These are phyloP conservation scores for Tricholoma saponaceum DNA, from an alignment of 768 basidiomycete species.

Conservation along the genomic window DNA sequence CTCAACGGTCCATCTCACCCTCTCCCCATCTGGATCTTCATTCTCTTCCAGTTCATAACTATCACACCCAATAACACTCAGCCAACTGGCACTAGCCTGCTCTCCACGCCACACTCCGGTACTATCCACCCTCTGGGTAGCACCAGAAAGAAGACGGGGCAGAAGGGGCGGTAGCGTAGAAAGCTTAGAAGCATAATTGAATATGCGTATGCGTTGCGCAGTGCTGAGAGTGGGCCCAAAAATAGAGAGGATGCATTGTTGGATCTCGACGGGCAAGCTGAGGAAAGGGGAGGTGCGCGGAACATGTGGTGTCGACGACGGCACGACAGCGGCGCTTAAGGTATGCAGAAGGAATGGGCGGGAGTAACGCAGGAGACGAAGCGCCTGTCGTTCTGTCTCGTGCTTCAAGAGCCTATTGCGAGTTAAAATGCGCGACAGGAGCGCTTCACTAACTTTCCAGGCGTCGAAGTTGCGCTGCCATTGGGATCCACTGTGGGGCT, in stretches of 20 bases:
- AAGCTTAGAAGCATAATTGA: constrained; percentile 42
- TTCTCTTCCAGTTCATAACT: constrained; percentile 30
- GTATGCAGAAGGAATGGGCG: constrained; percentile 46
- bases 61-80: constrained; percentile 42
- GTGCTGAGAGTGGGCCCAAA: constrained; percentile 54
- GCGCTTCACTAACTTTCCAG: constrained; percentile 33
- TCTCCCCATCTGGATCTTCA: background rate
- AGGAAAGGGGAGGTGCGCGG: constrained; percentile 27
- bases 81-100: constrained; percentile 43
- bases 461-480: constrained; percentile 12
- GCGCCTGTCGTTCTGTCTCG: constrained; percentile 40
- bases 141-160: constrained; percentile 10
- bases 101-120: constrained; percentile 36
- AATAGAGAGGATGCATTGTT: constrained; percentile 52
- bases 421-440: constrained; percentile 28
- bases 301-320: background rate
- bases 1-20: background rate
- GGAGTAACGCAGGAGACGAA: constrained; percentile 46
- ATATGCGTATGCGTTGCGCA: constrained; percentile 50
- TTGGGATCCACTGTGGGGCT: constrained; percentile 5
- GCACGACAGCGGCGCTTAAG: background rate
- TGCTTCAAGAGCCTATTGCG: constrained; percentile 42
- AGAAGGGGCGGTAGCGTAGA: constrained; percentile 40
- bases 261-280: constrained; percentile 52
- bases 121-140: constrained; percentile 24